Percentiles rank a stretch among this genome's conserved stretches.
Evolutionary conservation across 805 yeast species (phyloP).

Genomic region (Kluyveromyces siamensis): DNA sequence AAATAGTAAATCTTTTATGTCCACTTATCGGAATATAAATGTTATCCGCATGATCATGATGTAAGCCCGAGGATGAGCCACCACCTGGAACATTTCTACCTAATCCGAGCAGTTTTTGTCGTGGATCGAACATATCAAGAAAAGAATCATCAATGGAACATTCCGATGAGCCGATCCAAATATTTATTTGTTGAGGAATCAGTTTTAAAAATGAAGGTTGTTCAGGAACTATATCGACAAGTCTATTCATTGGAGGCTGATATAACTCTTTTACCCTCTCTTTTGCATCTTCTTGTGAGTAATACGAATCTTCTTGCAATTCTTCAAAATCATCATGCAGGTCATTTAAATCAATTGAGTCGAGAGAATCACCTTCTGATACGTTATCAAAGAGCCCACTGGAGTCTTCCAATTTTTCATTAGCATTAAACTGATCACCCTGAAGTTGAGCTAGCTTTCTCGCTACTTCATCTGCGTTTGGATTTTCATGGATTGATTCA

Average conservation of each 20-base stretch:
- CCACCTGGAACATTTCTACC: constrained; percentile 50
- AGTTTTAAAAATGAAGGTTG: constrained; percentile 36
- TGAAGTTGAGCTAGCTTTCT: constrained; percentile 16
- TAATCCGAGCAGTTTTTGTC: constrained; percentile 28
- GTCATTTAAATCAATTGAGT: constrained; percentile 14
- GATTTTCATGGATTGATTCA: constrained; percentile 5
- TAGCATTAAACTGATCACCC: constrained; percentile 4
- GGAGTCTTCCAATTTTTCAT: constrained; percentile 1
- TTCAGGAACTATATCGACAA: constrained; percentile 32
- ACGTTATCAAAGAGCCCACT: constrained; percentile 6
- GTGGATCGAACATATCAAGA: constrained; percentile 14
- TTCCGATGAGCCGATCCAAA: constrained; percentile 52
- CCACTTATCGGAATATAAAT: constrained; percentile 56
- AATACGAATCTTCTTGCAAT: constrained; percentile 20
- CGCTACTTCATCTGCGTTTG: constrained; percentile 14
- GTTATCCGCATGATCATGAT: constrained; percentile 77
- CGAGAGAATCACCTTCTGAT: constrained; percentile 14
- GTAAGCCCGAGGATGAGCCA: constrained; percentile 64
- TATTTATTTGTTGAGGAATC: constrained; percentile 61
- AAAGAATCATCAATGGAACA: constrained; percentile 8
- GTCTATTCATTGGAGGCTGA: constrained; percentile 53
- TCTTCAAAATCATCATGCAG: constrained; percentile 22
- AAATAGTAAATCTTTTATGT: constrained; percentile 55
- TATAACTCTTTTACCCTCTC: constrained; percentile 41
- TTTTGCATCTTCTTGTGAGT: constrained; percentile 25